phyloP scores from a whole-genome alignment of 1,284 basidiomycete species.

The Cryptococcus hybrid region DNA sequence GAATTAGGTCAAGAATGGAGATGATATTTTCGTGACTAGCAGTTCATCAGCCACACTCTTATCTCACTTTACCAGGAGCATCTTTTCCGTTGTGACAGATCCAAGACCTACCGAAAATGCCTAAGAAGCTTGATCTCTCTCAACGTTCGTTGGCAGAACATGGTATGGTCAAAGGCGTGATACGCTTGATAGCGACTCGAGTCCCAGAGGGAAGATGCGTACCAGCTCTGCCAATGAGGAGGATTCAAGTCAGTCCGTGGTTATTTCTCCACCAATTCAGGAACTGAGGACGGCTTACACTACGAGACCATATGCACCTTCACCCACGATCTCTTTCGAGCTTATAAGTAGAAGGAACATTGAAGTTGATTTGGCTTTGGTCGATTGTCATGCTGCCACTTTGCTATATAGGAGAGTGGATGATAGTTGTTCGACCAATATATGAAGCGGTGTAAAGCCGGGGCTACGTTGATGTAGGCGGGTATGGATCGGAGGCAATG shows the following conservation, averaged over 20 bases:
- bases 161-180: slow-evolving; percentile 87
- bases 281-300: slow-evolving; percentile 55
- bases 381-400: background rate
- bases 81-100: background rate
- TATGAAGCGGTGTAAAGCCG: no score
- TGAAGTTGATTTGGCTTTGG: slow-evolving; percentile 25
- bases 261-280: no score
- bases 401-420: no score
- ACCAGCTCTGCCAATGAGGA: slow-evolving; percentile 58
- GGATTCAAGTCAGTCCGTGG: no score
- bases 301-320: slow-evolving; percentile 74
- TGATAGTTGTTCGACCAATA: no score
- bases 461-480: no score
- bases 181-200: slow-evolving; percentile 87
- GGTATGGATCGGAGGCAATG: no score
- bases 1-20: slow-evolving; percentile 91
- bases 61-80: background rate
- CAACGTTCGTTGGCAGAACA: slow-evolving; percentile 84
- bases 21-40: slow-evolving; percentile 67
- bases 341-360: slow-evolving; percentile 64
- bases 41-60: background rate
- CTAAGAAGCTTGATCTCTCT: slow-evolving; percentile 86
- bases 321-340: slow-evolving; percentile 88
- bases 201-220: slow-evolving; percentile 75
- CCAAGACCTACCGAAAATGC: slow-evolving; percentile 60